Evolutionary conservation across 2,329 filamentous ascomycete species (phyloP).

Genomic region (Neonectria coccinea): DNA sequence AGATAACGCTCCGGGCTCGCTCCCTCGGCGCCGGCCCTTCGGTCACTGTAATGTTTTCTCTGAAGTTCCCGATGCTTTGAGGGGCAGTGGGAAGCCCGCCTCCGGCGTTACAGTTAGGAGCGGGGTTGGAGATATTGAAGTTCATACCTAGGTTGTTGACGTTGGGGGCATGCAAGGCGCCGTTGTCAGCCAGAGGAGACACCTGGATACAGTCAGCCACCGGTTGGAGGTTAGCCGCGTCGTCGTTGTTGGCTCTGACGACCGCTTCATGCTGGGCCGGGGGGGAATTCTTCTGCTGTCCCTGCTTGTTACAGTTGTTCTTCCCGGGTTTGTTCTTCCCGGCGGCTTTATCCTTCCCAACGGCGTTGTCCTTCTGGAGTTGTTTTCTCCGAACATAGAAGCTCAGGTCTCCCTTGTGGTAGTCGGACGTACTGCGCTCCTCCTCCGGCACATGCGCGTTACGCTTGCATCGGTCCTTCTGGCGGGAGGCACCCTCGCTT

Average conservation of each 20-base stretch:
- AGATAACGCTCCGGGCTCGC: no score
- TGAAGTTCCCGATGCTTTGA: background rate
- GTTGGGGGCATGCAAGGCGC: background rate
- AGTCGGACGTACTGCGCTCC: slow-evolving; percentile 43
- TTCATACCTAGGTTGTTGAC: no score
- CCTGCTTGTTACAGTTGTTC: background rate
- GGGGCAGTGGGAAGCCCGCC: background rate
- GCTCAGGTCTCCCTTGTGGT: slow-evolving; percentile 44
- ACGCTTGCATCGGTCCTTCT: slow-evolving; percentile 37
- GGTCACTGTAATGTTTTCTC: background rate
- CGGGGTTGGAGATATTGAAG: background rate
- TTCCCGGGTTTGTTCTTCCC: background rate
- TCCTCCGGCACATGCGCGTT: slow-evolving; percentile 9
- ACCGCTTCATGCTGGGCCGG: background rate
- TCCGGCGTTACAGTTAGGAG: background rate
- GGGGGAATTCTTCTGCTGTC: background rate
- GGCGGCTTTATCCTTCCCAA: no score
- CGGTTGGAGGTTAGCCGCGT: background rate
- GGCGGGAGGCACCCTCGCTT: slow-evolving; percentile 41
- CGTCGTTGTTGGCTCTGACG: background rate
- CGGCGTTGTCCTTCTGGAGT: background rate
- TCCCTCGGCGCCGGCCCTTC: background rate
- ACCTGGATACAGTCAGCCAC: background rate
- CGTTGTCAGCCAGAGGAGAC: background rate
- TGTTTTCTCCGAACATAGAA: slow-evolving; percentile 2